Conservation (phyloP, 352 stramenopile genomes). For the Globisporangium emineosum region DNA sequence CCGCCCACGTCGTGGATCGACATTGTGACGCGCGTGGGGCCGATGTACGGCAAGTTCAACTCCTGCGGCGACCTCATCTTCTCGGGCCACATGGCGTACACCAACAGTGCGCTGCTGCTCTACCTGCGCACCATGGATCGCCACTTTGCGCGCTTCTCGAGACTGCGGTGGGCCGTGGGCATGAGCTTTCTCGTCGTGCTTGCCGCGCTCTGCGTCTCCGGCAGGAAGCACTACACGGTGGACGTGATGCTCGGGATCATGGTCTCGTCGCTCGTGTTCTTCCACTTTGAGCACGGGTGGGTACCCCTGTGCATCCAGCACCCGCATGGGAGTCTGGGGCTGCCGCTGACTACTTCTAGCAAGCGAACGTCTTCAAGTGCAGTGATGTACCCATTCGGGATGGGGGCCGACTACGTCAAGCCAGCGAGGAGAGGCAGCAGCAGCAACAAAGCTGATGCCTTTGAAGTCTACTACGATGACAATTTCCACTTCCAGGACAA, state of each 20-base stretch:
- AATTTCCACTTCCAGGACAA: constrained; percentile 8
- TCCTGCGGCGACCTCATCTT: constrained; percentile 79
- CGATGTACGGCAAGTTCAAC: constrained; percentile 73
- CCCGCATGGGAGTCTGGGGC: constrained; percentile 2
- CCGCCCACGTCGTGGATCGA: constrained; percentile 66
- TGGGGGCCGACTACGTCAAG: background rate
- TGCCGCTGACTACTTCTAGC: background rate
- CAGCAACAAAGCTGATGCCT: constrained; percentile 22
- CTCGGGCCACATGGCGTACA: constrained; percentile 75
- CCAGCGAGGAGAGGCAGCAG: background rate
- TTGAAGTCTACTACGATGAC: constrained; percentile 36
- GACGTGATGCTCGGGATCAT: constrained; percentile 70
- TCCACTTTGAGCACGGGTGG: constrained; percentile 78
- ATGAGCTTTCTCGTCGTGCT: constrained; percentile 46
- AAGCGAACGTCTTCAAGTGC: background rate
- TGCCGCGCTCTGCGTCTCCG: constrained; percentile 51
- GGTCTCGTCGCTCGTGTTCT: constrained; percentile 63
- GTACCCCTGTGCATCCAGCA: constrained; percentile 47
- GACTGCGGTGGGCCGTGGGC: constrained; percentile 48
- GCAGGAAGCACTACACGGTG: constrained; percentile 75
- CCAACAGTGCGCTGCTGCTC: constrained; percentile 57
- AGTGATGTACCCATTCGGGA: background rate
- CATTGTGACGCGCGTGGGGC: constrained; percentile 61
- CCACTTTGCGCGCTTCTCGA: constrained; percentile 42
- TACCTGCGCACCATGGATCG: constrained; percentile 63